Base-by-base conservation (phyloP, 2,329 filamentous ascomycete genomes). In the Fusarium stilboides region DNA sequence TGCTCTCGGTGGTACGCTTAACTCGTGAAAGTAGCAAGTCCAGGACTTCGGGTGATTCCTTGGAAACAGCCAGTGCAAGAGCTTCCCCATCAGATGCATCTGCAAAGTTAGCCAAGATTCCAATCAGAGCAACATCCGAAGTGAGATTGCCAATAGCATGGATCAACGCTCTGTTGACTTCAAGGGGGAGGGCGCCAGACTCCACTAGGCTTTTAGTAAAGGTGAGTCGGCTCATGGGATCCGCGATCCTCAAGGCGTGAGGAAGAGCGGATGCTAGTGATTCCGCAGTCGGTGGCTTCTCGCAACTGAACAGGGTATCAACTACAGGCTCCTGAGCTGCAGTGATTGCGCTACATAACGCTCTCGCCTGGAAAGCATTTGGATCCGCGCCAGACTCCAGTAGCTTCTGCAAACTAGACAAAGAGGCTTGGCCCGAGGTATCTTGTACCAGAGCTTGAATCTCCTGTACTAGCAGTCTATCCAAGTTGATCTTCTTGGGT, bases 371-470 rank as follows among this genome's bases (percentile, higher is more conserved):
- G 58, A 83, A 80, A 2, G 81, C 79, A 65, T 89, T 88, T n/a
- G 87, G 78, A 46, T 88, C 83, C 3, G 87, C 87, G 1, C 86
- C 86, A 2, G 82, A 79, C 2, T 81, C 78, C 2, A 90, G 72
- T 0, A 89, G 79, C 1, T 80, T 76, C 56, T 82, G 80, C 34
- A 88, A 60, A 1, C 84, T 81, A 3, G 82, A 78, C 7, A 86
- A 74, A 2, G 80, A 80, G 6, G 82, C 80, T 13, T 80, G 74
- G 2, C 78, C 74, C 1, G 76, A 74, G 0, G 76, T 77, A 4
- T 78, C 77, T 55, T 81, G 77, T 12, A 85, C 74, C 5, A 85
- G 71, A 3, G 77, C 79, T 43, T 84, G 80, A 6, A 88, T 83
- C 69, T 89, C 87, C 17, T 83, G 81, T 13, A 84, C 79, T 1